Percentiles rank a stretch among this genome's conserved stretches.
phyloP scores from a whole-genome alignment of 2,329 filamentous ascomycete species.

The Fusarium sp. region DNA sequence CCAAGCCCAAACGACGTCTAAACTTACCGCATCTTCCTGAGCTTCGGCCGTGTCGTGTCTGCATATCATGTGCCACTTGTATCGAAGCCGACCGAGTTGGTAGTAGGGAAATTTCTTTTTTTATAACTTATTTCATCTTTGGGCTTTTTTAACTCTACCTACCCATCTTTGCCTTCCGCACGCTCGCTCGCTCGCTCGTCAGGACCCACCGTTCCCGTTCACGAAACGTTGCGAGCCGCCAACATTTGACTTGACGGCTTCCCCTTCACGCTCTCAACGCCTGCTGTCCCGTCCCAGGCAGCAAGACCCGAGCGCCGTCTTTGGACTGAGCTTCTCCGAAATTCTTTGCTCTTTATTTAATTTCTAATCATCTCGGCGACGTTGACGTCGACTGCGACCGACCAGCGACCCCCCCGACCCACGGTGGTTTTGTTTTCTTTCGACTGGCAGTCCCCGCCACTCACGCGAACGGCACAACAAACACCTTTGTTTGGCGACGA shows the following conservation, averaged over 20 bases:
- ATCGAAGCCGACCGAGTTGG: slow-evolving; percentile 35
- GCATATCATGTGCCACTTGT: slow-evolving; percentile 41
- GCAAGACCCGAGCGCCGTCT: slow-evolving; percentile 5
- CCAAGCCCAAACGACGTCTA: slow-evolving; percentile 18
- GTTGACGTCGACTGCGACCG: slow-evolving; percentile 30
- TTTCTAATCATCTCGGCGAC: slow-evolving; percentile 35
- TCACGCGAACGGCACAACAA: slow-evolving; percentile 41
- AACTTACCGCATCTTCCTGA: slow-evolving; percentile 21
- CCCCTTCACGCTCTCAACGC: slow-evolving; percentile 18
- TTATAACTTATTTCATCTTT: slow-evolving; percentile 4
- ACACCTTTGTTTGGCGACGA: slow-evolving; percentile 16
- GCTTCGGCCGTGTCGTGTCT: slow-evolving; percentile 30
- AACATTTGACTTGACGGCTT: slow-evolving; percentile 32
- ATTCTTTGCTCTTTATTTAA: slow-evolving; percentile 30
- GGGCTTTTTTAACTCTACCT: slow-evolving; percentile 13
- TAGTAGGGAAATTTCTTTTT: slow-evolving; percentile 36
- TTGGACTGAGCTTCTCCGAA: not conserved
- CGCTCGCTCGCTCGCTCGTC: slow-evolving; percentile 23
- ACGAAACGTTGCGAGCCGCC: slow-evolving; percentile 40
- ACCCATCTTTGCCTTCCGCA: slow-evolving; percentile 9
- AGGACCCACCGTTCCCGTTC: slow-evolving; percentile 42
- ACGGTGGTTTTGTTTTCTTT: slow-evolving; percentile 46
- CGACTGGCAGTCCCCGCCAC: slow-evolving; percentile 34
- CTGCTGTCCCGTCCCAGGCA: slow-evolving; percentile 19
- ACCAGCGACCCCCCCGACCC: slow-evolving; percentile 21